A percentile compares a stretch with the other conserved stretches of the same genome.
Evolutionary conservation across 192 early-diverging fungal species (phyloP).

Genomic region (Radiomyces spectabilis): DNA sequence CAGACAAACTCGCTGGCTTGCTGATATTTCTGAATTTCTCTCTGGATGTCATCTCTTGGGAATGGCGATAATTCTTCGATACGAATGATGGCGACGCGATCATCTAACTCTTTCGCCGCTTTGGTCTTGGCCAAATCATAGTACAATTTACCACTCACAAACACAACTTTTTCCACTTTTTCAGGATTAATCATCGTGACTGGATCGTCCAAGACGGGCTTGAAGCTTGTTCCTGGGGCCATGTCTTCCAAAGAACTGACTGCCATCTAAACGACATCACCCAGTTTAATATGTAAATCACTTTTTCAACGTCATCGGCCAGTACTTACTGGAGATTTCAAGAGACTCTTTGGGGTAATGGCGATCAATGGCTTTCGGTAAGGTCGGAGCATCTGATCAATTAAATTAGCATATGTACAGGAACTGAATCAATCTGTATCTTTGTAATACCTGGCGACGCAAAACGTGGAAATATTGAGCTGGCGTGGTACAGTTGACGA

Average conservation of each 20-base stretch:
- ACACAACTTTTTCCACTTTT: conserved; percentile 61
- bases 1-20: conserved; percentile 56
- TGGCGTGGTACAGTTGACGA: conserved; percentile 88
- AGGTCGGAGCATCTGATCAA: conserved; percentile 59
- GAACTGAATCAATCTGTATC: no score
- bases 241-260: conserved; percentile 76
- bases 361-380: conserved; percentile 95
- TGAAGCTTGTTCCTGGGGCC: conserved; percentile 77
- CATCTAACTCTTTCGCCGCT: conserved; percentile 39
- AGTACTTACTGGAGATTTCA: conserved; percentile 51
- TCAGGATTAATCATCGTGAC: conserved; percentile 31
- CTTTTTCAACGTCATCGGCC: no score
- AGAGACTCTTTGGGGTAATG: conserved; percentile 63
- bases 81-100: conserved; percentile 73
- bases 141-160: conserved; percentile 89
- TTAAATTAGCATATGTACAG: not conserved
- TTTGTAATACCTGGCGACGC: conserved; percentile 86
- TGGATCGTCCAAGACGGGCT: conserved; percentile 69
- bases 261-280: conserved; percentile 26
- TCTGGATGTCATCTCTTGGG: conserved; percentile 60
- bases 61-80: conserved; percentile 92
- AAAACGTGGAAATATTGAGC: conserved; percentile 95
- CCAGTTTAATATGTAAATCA: no score
- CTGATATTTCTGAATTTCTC: conserved; percentile 56
- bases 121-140: conserved; percentile 88